These are phyloP conservation scores for Exophiala aquamarina DNA, from an alignment of 2,329 filamentous ascomycete genomes.

Conservation along the genomic window DNA sequence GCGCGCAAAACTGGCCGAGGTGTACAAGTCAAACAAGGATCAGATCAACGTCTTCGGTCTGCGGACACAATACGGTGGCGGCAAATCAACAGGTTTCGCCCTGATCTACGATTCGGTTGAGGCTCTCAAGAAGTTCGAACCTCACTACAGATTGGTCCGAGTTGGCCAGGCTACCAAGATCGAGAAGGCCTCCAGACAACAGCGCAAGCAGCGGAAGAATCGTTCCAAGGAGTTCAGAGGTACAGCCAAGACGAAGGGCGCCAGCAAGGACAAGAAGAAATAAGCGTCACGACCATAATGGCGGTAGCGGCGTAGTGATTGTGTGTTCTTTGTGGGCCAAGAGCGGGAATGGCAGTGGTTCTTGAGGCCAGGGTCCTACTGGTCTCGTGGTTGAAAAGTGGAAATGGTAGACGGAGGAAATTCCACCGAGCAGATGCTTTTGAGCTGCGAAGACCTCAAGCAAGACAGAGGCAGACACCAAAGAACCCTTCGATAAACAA, in stretches of 20 bases:
- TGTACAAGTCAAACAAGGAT: constrained; percentile 99
- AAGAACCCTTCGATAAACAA: too few relatives aligned
- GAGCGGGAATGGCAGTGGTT: too few relatives aligned
- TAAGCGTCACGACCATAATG: constrained; percentile 46
- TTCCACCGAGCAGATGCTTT: too few relatives aligned
- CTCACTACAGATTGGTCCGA: constrained; percentile 92
- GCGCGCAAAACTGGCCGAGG: constrained; percentile 85
- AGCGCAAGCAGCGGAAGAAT: constrained; percentile 99
- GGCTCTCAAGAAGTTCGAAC: constrained; percentile 99
- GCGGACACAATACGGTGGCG: constrained; percentile 97
- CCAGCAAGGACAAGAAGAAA: constrained; percentile 84
- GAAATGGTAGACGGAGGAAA: too few relatives aligned
- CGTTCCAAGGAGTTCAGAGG: constrained; percentile 97
- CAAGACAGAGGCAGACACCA: too few relatives aligned
- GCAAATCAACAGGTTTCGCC: constrained; percentile 98
- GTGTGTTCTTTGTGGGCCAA: constrained; percentile 2
- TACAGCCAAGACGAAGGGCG: constrained; percentile 97
- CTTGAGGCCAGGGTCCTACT: too few relatives aligned
- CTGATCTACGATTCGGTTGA: constrained; percentile 98
- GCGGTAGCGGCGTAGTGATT: constrained; percentile 19
- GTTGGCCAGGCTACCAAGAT: constrained; percentile 90
- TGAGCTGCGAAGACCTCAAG: too few relatives aligned
- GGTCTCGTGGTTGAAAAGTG: too few relatives aligned
- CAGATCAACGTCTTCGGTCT: constrained; percentile 98
- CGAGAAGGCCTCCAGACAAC: constrained; percentile 97